Evolutionary conservation across 2,329 filamentous ascomycete species (phyloP), one percentile per base, ranked within the genome.

Genomic region (Alternaria ethzedia): DNA sequence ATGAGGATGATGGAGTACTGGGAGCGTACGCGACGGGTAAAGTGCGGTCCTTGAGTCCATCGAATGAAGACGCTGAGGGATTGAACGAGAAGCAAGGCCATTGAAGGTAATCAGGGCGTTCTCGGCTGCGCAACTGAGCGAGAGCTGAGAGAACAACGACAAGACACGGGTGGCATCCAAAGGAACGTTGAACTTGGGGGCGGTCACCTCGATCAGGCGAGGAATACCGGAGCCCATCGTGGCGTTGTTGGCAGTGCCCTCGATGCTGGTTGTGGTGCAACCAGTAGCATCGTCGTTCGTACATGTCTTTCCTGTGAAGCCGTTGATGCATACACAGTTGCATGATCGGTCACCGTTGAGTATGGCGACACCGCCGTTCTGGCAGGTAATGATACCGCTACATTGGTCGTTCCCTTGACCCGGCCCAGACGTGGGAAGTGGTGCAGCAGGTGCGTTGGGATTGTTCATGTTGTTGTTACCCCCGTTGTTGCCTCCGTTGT

Each of bases 21-120:
- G 72, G 1, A 76, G 62, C 3, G 73, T 69, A 9, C 68, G 68
- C 15, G 74, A 70, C 23, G 75, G 67, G 20, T 71, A 65, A 10
- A 73, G 56, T 4, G 66, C 63, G 3, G 58, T 57, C 11, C 69
- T 70, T 2, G 75, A 47, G 25, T 75, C 52, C 44, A 78, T 55
- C 9, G 70, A 68, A 6, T 70, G 64, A 45, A 69, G 60, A n/a
- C 43, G 36, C 17, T 57, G 36, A 7, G 47, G 20, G 7, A 67
- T 43, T 8, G 76, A 78, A 45, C 78, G 75, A 51, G 76, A 75
- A 6, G 78, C 71, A 10, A 80, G 71, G 1, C 79, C 90, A 70
- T 92, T 87, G 78, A 97, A 97, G 0, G 92, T 93, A 15, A 98
- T 90, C 5, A 99, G 85, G 0, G 93, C 90, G 73, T 98, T 98